These are phyloP conservation scores for Alternaria burnsii DNA, from an alignment of 2,329 filamentous ascomycete species.

Conservation along the genomic window DNA sequence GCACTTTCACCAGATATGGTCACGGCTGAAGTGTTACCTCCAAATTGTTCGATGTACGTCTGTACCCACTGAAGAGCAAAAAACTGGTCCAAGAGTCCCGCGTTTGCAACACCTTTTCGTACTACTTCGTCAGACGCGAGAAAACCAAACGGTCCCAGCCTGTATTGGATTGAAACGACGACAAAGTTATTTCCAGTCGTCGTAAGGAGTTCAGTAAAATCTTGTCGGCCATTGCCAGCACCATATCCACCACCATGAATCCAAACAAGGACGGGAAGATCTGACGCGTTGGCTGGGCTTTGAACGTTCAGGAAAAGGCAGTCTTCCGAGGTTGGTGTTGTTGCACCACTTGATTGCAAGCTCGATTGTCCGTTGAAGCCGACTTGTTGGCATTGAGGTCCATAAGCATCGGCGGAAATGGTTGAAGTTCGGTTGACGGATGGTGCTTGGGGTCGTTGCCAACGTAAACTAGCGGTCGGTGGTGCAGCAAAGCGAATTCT, in stretches of 20 bases:
- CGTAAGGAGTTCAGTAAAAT: constrained; percentile 54
- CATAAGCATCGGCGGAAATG: constrained; percentile 8
- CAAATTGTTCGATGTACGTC: constrained; percentile 54
- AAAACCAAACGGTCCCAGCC: constrained; percentile 59
- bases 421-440: constrained; percentile 15
- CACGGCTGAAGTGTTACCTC: constrained; percentile 33
- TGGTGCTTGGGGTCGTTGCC: constrained; percentile 28
- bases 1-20: constrained; percentile 52
- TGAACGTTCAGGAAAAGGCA: constrained; percentile 51
- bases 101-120: constrained; percentile 50
- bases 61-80: constrained; percentile 62
- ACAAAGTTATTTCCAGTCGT: constrained; percentile 59
- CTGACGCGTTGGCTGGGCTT: constrained; percentile 32
- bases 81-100: constrained; percentile 58
- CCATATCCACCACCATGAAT: constrained; percentile 48
- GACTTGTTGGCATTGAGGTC: constrained; percentile 16
- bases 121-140: constrained; percentile 50
- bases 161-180: constrained; percentile 60
- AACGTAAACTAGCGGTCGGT: constrained; percentile 27
- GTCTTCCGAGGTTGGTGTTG: constrained; percentile 34
- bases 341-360: neutral
- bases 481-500: constrained; percentile 35
- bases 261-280: constrained; percentile 44
- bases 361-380: neutral
- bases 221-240: constrained; percentile 48